phyloP scores from a whole-genome alignment of 2,329 filamentous ascomycete species.

The Xylariales sp. region DNA sequence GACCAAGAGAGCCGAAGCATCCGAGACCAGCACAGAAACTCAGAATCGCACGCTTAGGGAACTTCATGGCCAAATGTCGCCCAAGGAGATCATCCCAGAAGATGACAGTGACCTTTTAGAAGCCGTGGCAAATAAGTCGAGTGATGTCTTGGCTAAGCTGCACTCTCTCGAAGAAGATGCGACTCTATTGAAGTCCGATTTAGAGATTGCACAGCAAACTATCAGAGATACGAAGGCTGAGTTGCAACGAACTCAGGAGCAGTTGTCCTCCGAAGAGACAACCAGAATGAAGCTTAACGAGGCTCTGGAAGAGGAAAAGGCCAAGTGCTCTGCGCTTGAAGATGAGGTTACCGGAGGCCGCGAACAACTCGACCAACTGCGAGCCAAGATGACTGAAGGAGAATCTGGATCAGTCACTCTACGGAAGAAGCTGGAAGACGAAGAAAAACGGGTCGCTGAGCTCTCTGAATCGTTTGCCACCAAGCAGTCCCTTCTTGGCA shows the following conservation, averaged over 20 bases:
- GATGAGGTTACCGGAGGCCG: slow-evolving; percentile 60
- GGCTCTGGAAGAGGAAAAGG: slow-evolving; percentile 46
- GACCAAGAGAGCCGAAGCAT: slow-evolving; percentile 43
- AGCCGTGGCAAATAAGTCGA: slow-evolving; percentile 51
- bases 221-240: slow-evolving; percentile 54
- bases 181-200: slow-evolving; percentile 57
- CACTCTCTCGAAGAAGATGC: slow-evolving; percentile 57
- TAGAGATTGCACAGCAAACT: slow-evolving; percentile 53
- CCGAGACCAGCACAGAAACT: slow-evolving; percentile 47
- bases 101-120: slow-evolving; percentile 57
- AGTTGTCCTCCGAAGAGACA: slow-evolving; percentile 47
- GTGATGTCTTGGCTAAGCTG: slow-evolving; percentile 56
- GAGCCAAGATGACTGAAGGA: slow-evolving; percentile 71
- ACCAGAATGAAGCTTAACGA: slow-evolving; percentile 50
- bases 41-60: slow-evolving; percentile 53
- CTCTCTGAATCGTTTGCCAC: slow-evolving; percentile 69
- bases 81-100: slow-evolving; percentile 45
- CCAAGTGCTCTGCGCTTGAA: slow-evolving; percentile 50
- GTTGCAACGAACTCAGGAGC: slow-evolving; percentile 48
- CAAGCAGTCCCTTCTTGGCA: slow-evolving; percentile 70
- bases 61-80: slow-evolving; percentile 54
- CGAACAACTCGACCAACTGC: slow-evolving; percentile 62
- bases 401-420: slow-evolving; percentile 79
- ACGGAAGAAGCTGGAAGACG: slow-evolving; percentile 68
- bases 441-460: slow-evolving; percentile 65